These are phyloP conservation scores for Actinomucor elegans DNA, from an alignment of 371 early-diverging fungal genomes.

Conservation along the genomic window DNA sequence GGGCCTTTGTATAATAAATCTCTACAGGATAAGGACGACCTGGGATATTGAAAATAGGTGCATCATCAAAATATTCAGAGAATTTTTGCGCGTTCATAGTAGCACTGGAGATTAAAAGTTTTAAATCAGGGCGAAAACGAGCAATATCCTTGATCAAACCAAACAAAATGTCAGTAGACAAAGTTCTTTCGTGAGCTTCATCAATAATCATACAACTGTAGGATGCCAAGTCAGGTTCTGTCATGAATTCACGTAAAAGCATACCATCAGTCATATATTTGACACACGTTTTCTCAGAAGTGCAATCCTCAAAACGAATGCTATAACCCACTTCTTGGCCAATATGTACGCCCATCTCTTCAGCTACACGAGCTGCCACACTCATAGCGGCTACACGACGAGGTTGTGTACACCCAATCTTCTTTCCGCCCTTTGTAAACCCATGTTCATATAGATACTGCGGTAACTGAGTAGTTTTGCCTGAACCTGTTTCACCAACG, in stretches of 20 bases:
- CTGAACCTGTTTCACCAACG: slow-evolving; percentile 98
- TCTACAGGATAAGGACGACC: slow-evolving; percentile 94
- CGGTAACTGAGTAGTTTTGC: slow-evolving; percentile 99
- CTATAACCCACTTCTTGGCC: slow-evolving; percentile 96
- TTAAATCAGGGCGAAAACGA: slow-evolving; percentile 90
- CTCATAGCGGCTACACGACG: slow-evolving; percentile 99
- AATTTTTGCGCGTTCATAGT: slow-evolving; percentile 98
- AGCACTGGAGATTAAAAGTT: slow-evolving; percentile 97
- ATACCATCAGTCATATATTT: slow-evolving; percentile 99
- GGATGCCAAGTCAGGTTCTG: slow-evolving; percentile 91
- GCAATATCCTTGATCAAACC: slow-evolving; percentile 97
- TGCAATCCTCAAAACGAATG: slow-evolving; percentile 98
- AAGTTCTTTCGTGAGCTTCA: slow-evolving; percentile 99
- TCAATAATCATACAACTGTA: slow-evolving; percentile 97
- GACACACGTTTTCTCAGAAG: slow-evolving; percentile 91
- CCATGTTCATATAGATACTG: slow-evolving; percentile 98
- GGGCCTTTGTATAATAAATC: slow-evolving; percentile 93
- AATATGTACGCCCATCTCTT: slow-evolving; percentile 93
- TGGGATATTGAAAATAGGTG: slow-evolving; percentile 93
- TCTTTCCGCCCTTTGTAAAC: slow-evolving; percentile 82
- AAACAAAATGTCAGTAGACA: slow-evolving; percentile 98
- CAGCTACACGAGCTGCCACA: slow-evolving; percentile 96
- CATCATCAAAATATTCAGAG: slow-evolving; percentile 92
- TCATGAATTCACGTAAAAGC: slow-evolving; percentile 97
- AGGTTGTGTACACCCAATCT: slow-evolving; percentile 99